phyloP scores from a whole-genome alignment of 108 stramenopile genomes.

The Cyclostephanos invisitatus region DNA sequence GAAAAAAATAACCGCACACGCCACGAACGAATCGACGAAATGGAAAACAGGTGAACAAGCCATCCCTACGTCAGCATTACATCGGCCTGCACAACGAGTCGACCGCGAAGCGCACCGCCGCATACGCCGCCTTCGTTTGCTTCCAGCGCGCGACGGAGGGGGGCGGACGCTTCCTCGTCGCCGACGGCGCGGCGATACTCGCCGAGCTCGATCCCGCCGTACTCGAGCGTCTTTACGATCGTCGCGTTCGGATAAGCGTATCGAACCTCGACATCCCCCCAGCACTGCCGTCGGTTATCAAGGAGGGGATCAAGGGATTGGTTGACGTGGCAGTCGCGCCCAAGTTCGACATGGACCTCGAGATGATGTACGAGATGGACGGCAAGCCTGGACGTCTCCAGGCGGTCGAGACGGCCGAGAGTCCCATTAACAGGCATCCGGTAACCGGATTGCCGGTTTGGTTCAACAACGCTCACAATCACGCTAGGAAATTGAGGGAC shows the following conservation, averaged over 20 bases:
- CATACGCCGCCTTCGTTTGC: constrained; percentile 90
- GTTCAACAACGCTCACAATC: constrained; percentile 93
- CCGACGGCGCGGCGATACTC: constrained; percentile 87
- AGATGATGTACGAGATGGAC: constrained; percentile 88
- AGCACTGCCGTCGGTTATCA: constrained; percentile 57
- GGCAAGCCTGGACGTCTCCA: constrained; percentile 84
- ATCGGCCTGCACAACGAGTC: constrained; percentile 90
- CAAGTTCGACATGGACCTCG: constrained; percentile 94
- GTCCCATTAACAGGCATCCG: constrained; percentile 89
- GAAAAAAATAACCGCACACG: not conserved
- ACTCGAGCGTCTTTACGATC: constrained; percentile 75
- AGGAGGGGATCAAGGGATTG: constrained; percentile 73
- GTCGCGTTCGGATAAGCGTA: constrained; percentile 82
- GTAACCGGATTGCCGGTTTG: constrained; percentile 87
- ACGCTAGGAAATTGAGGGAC: constrained; percentile 85
- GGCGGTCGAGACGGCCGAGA: constrained; percentile 83
- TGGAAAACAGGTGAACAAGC: constrained; percentile 79
- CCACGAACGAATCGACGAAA: not conserved
- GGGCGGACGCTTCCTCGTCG: constrained; percentile 88
- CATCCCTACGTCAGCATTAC: constrained; percentile 81
- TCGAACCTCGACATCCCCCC: constrained; percentile 84
- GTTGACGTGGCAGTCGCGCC: constrained; percentile 86
- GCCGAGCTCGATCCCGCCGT: constrained; percentile 77
- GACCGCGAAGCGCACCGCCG: constrained; percentile 90
- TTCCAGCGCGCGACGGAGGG: constrained; percentile 89